Evolutionary conservation across 1,284 basidiomycete species (phyloP).

Genomic region (Anthracocystis panici-leucophaei): DNA sequence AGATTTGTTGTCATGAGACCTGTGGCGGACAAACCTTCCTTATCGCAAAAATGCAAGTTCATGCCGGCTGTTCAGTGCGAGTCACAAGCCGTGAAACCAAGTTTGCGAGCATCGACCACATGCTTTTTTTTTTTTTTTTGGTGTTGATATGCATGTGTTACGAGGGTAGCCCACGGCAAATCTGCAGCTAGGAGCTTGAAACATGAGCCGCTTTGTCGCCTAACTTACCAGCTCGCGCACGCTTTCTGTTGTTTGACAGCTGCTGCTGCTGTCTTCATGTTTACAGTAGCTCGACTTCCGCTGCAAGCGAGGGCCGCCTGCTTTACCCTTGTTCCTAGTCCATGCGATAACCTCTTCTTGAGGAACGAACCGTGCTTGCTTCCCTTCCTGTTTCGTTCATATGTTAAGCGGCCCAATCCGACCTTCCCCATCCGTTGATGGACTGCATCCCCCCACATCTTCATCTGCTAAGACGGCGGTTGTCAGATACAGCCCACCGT

Average conservation of each 20-base stretch:
- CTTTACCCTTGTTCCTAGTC: neutral
- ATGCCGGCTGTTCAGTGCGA: too few species aligned
- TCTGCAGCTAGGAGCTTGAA: neutral
- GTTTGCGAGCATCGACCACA: constrained; percentile 1
- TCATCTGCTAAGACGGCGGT: neutral
- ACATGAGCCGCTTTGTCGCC: neutral
- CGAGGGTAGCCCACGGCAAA: neutral
- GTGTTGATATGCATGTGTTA: too few species aligned
- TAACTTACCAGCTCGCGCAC: neutral
- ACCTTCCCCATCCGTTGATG: neutral
- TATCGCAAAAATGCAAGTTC: too few species aligned
- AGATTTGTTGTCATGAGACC: too few species aligned
- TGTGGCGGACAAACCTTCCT: too few species aligned
- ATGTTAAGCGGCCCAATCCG: neutral
- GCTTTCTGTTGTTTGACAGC: constrained; percentile 1
- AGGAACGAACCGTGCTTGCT: neutral
- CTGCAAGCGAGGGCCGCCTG: neutral
- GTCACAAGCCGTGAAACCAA: too few species aligned
- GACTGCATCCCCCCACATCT: neutral
- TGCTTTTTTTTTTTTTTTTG: neutral
- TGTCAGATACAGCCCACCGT: neutral
- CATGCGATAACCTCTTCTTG: neutral
- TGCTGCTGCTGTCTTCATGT: neutral
- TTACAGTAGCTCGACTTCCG: neutral
- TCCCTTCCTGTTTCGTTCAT: neutral